phyloP scores from a whole-genome alignment of 2,329 filamentous ascomycete genomes.

The Aspergillus quadricinctus region DNA sequence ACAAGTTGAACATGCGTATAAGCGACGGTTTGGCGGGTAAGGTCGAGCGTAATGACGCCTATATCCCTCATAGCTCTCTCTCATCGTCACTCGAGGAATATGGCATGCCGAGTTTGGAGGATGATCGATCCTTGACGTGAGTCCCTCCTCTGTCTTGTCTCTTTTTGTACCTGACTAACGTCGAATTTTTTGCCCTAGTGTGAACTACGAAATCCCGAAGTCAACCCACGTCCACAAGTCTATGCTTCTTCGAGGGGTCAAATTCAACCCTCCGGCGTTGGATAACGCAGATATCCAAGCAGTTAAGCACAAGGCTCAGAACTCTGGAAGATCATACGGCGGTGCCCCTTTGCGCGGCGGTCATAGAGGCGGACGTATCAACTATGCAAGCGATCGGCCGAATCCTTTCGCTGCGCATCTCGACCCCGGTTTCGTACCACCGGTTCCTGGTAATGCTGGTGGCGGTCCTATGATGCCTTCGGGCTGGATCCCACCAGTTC shows the following conservation, averaged over 20 bases:
- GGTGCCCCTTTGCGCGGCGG: slow-evolving; percentile 58
- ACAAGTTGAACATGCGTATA: slow-evolving; percentile 68
- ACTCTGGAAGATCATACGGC: slow-evolving; percentile 65
- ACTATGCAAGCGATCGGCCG: slow-evolving; percentile 46
- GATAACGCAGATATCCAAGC: slow-evolving; percentile 71
- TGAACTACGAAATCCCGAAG: slow-evolving; percentile 78
- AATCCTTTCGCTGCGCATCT: slow-evolving; percentile 48
- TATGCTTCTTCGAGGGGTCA: slow-evolving; percentile 82
- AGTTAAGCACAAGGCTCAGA: slow-evolving; percentile 61
- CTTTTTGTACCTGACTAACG: not conserved
- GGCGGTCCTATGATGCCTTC: slow-evolving; percentile 28
- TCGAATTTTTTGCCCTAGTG: slow-evolving; percentile 50
- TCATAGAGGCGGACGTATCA: slow-evolving; percentile 49
- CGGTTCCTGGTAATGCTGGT: slow-evolving; percentile 24
- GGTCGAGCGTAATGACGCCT: slow-evolving; percentile 75
- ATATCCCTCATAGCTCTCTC: slow-evolving; percentile 79
- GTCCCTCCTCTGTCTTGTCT: slow-evolving; percentile 27
- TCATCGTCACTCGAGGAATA: slow-evolving; percentile 69
- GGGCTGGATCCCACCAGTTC: slow-evolving; percentile 31
- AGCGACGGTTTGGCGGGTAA: slow-evolving; percentile 76
- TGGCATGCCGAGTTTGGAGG: slow-evolving; percentile 71
- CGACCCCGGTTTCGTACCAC: slow-evolving; percentile 37
- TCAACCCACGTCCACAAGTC: slow-evolving; percentile 77
- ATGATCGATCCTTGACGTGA: slow-evolving; percentile 81
- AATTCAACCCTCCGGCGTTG: slow-evolving; percentile 66